Conservation (phyloP, 164 flowering plant species). For the Nymphaea colorata region DNA sequence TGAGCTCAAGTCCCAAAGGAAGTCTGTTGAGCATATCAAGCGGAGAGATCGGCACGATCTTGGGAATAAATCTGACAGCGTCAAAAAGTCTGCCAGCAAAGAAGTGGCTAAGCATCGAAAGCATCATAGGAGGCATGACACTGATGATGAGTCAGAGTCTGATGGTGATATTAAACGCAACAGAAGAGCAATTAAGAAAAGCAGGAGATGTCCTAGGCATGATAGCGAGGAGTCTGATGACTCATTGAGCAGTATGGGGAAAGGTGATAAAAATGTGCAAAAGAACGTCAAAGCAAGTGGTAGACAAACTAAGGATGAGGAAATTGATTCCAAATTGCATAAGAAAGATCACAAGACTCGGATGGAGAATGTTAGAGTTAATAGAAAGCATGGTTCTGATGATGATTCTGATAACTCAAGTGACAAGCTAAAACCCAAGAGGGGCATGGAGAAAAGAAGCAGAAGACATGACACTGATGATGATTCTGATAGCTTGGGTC, state of each 20-base stretch:
- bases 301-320: no score
- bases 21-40: neutral
- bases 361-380: no score
- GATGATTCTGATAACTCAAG: neutral
- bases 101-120: neutral
- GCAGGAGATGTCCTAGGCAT: neutral
- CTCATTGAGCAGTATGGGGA: neutral
- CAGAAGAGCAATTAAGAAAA: neutral
- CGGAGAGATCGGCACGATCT: conserved; percentile 2
- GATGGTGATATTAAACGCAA: neutral
- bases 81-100: conserved; percentile 5
- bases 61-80: conserved; percentile 19
- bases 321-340: no score
- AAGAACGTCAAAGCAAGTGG: neutral
- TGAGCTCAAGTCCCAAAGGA: neutral
- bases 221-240: neutral
- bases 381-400: neutral
- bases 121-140: neutral
- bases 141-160: neutral
- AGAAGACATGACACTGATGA: conserved; percentile 1
- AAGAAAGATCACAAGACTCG: no score
- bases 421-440: neutral
- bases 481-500: neutral
- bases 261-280: neutral
- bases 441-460: neutral